Conservation (phyloP, 768 basidiomycete species). For the Clitopilus passeckerianus region DNA sequence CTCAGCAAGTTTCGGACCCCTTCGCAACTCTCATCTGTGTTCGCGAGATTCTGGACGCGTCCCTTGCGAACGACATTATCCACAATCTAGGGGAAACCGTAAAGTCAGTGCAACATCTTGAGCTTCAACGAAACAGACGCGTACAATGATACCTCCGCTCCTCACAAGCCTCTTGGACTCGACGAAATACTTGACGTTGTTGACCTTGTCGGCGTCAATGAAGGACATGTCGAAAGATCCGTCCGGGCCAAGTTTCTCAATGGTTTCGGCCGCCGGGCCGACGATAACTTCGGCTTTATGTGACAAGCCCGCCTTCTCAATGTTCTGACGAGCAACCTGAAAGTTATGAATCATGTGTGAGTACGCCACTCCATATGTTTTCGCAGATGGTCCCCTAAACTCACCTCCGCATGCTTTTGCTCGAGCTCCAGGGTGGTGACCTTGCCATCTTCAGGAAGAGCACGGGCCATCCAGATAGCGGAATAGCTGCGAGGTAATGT, state of each 20-base stretch:
- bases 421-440: constrained; percentile 43
- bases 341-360: background rate
- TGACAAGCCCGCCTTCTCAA: constrained; percentile 47
- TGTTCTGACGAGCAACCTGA: constrained; percentile 56
- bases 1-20: constrained; percentile 44
- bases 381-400: background rate
- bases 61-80: constrained; percentile 58
- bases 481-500: constrained; percentile 26
- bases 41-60: constrained; percentile 34
- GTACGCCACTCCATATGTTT: background rate
- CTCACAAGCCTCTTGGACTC: constrained; percentile 58
- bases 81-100: constrained; percentile 34
- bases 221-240: constrained; percentile 61
- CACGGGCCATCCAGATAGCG: constrained; percentile 38
- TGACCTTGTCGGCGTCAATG: constrained; percentile 68
- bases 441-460: constrained; percentile 45
- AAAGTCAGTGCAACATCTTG: background rate
- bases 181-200: constrained; percentile 49
- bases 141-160: constrained; percentile 56
- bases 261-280: constrained; percentile 46
- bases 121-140: constrained; percentile 14
- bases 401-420: constrained; percentile 41
- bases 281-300: constrained; percentile 43
- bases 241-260: constrained; percentile 41
- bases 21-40: constrained; percentile 28